These are phyloP conservation scores for Parietichytrium sp. DNA, from an alignment of 108 stramenopile species.

Conservation along the genomic window DNA sequence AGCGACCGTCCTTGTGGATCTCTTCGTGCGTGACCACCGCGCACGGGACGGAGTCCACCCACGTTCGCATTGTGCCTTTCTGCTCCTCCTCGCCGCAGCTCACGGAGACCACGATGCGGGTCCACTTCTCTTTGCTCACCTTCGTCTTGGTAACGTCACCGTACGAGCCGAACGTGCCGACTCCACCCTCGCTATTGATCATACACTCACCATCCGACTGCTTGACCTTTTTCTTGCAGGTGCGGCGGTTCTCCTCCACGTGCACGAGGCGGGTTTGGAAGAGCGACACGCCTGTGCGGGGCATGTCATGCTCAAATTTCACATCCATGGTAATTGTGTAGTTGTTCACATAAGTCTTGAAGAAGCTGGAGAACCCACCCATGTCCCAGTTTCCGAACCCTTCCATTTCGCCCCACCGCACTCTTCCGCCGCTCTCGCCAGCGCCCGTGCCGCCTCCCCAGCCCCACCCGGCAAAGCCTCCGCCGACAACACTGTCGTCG, in stretches of 20 bases:
- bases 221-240: constrained; percentile 36
- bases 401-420: background rate
- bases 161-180: constrained; percentile 44
- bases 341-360: constrained; percentile 41
- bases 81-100: background rate
- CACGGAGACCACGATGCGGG: constrained; percentile 40
- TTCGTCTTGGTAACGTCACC: constrained; percentile 40
- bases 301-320: constrained; percentile 31
- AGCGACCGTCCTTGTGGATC: constrained; percentile 28
- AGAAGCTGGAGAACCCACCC: background rate
- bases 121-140: constrained; percentile 33
- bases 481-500: background rate
- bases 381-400: background rate
- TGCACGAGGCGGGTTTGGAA: constrained; percentile 44
- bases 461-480: background rate
- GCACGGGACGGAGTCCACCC: constrained; percentile 43
- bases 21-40: constrained; percentile 32
- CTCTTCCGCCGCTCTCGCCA: background rate
- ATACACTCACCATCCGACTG: constrained; percentile 50
- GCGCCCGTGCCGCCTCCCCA: background rate
- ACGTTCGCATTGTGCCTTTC: constrained; percentile 42
- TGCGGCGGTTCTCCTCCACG: constrained; percentile 45
- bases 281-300: constrained; percentile 35
- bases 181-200: constrained; percentile 42
- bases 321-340: constrained; percentile 52